Conservation (phyloP, 2,329 filamentous ascomycete species). For the Calonectria pseudoturangicola region DNA sequence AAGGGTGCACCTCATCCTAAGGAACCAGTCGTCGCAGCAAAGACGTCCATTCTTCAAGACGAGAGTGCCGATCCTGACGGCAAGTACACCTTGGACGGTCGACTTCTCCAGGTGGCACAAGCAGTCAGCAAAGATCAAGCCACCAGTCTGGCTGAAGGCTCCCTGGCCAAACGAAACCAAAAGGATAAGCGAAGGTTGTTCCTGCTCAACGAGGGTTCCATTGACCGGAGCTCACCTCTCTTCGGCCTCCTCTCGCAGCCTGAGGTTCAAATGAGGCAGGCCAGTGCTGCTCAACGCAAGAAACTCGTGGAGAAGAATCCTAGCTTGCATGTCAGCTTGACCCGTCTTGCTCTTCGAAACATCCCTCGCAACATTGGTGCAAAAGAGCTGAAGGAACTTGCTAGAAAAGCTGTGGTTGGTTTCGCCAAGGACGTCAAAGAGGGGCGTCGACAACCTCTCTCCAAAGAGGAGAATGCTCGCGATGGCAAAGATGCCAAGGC, state of each 20-base stretch:
- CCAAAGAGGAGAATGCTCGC: slow-evolving; percentile 90
- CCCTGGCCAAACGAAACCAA: slow-evolving; percentile 77
- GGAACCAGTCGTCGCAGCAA: slow-evolving; percentile 69
- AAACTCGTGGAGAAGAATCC: slow-evolving; percentile 94
- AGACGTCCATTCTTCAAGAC: slow-evolving; percentile 91
- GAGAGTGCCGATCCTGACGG: slow-evolving; percentile 88
- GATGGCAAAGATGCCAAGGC: slow-evolving; percentile 87
- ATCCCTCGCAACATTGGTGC: slow-evolving; percentile 88
- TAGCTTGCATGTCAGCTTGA: slow-evolving; percentile 89
- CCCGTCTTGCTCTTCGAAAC: slow-evolving; percentile 93
- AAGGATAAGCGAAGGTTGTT: slow-evolving; percentile 94
- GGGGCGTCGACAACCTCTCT: slow-evolving; percentile 84
- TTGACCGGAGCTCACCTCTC: slow-evolving; percentile 84
- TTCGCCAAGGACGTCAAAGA: slow-evolving; percentile 93
- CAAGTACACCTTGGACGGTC: slow-evolving; percentile 91
- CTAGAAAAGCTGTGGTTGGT: slow-evolving; percentile 92
- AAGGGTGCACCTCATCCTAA: slow-evolving; percentile 80
- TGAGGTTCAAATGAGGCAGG: slow-evolving; percentile 91
- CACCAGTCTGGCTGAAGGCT: slow-evolving; percentile 81
- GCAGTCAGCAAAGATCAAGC: slow-evolving; percentile 92
- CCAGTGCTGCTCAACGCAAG: slow-evolving; percentile 90
- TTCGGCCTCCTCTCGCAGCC: slow-evolving; percentile 85
- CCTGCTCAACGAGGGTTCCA: slow-evolving; percentile 89
- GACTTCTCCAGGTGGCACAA: slow-evolving; percentile 87
- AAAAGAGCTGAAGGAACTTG: slow-evolving; percentile 93